phyloP scores from a whole-genome alignment of 2,329 filamentous ascomycete species.

The Colletotrichum godetiae region DNA sequence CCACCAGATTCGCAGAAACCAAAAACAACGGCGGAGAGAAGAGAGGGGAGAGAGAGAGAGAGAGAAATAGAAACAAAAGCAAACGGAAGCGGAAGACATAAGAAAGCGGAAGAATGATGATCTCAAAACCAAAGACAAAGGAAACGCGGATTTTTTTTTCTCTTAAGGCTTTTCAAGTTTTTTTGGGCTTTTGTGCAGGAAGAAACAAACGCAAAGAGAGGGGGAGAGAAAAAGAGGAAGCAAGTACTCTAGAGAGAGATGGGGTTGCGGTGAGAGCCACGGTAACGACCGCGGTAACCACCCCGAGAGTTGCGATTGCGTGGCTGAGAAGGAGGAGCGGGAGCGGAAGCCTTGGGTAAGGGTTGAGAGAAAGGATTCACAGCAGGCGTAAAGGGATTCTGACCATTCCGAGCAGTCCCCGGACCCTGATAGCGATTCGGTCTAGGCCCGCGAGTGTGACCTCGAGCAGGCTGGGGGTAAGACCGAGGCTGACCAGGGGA shows the following conservation, averaged over 20 bases:
- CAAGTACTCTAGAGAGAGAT: no score
- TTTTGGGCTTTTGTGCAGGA: background rate
- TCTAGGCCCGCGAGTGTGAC: background rate
- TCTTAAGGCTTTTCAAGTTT: background rate
- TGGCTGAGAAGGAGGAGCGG: no score
- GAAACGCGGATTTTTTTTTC: background rate
- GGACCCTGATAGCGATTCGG: background rate
- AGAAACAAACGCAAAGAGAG: background rate
- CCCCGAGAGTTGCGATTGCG: background rate
- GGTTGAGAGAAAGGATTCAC: background rate
- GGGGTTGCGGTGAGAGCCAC: background rate
- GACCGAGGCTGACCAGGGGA: background rate
- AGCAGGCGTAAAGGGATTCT: background rate
- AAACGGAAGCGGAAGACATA: background rate
- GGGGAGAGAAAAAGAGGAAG: background rate
- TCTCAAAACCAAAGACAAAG: background rate
- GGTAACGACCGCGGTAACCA: no score
- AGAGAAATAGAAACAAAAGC: background rate
- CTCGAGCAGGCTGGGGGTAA: background rate
- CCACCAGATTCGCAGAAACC: background rate
- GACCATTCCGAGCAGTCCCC: no score
- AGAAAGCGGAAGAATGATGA: no score
- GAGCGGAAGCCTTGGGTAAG: background rate
- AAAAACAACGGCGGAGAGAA: background rate
- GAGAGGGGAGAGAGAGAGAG: background rate